Percentiles rank a stretch among this genome's conserved stretches.
These are phyloP conservation scores for Lizanozyma gosingica DNA, from an alignment of 1,139 yeast species.

Conservation along the genomic window DNA sequence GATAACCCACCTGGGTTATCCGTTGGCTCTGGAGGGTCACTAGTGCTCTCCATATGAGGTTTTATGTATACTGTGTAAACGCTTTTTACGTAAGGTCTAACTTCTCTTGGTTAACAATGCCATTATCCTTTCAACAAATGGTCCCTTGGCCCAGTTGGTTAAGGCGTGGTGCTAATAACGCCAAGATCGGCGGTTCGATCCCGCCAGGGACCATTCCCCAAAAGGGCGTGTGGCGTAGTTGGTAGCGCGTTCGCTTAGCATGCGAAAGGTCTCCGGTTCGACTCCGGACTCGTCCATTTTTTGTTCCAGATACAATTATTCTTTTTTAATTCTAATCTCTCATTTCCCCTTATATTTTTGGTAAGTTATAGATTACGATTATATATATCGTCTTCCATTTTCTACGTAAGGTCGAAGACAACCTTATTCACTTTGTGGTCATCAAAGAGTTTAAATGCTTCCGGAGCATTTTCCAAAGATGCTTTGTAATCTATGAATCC, in stretches of 20 bases:
- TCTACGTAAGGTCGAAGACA: constrained; percentile 26
- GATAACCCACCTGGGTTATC: too few relatives aligned
- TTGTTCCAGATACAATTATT: background rate
- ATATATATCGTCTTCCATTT: background rate
- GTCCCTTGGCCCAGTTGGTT: constrained; percentile 34
- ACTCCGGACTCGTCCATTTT: constrained; percentile 43
- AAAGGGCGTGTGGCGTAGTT: constrained; percentile 46
- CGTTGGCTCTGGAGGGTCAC: too few relatives aligned
- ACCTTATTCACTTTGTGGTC: constrained; percentile 48
- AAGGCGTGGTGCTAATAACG: constrained; percentile 35
- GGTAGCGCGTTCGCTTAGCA: constrained; percentile 50
- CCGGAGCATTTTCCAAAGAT: constrained; percentile 33
- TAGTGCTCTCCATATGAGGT: too few relatives aligned
- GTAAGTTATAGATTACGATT: too few relatives aligned
- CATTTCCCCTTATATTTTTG: too few relatives aligned
- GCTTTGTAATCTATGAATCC: constrained; percentile 41
- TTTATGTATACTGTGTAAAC: too few relatives aligned
- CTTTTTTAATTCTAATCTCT: background rate
- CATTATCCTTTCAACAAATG: too few relatives aligned
- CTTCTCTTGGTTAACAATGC: too few relatives aligned
- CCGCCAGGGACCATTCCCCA: background rate
- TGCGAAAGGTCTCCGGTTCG: constrained; percentile 48
- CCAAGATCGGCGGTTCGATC: constrained; percentile 18
- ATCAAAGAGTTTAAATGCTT: constrained; percentile 45
- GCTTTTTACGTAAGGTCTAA: too few relatives aligned